Conservation (phyloP, 371 early-diverging fungal genomes). For the Apophysomyces ossiformis region DNA sequence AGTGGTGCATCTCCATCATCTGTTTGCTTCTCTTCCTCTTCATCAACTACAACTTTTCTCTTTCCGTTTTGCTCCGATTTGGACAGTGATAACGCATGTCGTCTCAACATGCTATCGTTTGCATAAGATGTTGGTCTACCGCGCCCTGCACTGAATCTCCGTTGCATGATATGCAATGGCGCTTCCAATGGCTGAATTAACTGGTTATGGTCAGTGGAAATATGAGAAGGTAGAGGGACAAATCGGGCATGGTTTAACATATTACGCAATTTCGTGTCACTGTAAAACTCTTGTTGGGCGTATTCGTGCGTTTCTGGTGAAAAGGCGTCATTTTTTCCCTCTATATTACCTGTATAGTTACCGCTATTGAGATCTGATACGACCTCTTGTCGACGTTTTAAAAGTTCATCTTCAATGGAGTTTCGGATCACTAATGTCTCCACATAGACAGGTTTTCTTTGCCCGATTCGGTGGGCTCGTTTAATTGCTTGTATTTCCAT, state of each 20-base stretch:
- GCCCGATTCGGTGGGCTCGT: slow-evolving; percentile 91
- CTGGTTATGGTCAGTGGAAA: background rate
- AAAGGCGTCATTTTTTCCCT: background rate
- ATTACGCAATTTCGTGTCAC: slow-evolving; percentile 26
- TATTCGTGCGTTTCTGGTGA: slow-evolving; percentile 17
- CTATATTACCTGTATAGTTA: slow-evolving; percentile 6
- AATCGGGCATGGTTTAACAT: slow-evolving; percentile 37
- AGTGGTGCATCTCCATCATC: too few species aligned
- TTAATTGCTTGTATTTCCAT: slow-evolving; percentile 83
- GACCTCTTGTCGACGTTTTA: slow-evolving; percentile 46
- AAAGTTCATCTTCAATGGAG: slow-evolving; percentile 73
- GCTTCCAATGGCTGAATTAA: background rate
- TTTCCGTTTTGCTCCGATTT: background rate
- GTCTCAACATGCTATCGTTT: too few species aligned
- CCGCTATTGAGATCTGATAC: slow-evolving; percentile 13
- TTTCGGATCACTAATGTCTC: slow-evolving; percentile 72
- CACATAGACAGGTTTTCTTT: slow-evolving; percentile 77
- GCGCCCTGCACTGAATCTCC: background rate
- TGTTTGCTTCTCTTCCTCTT: background rate
- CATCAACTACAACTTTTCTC: background rate
- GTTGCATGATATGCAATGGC: background rate
- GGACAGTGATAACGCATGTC: too few species aligned
- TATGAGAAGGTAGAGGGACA: slow-evolving; percentile 23
- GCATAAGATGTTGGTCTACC: background rate
- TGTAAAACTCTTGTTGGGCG: slow-evolving; percentile 28